Evolutionary conservation across 148 eudicot species (phyloP).

Genomic region (Rhododendron molle): DNA sequence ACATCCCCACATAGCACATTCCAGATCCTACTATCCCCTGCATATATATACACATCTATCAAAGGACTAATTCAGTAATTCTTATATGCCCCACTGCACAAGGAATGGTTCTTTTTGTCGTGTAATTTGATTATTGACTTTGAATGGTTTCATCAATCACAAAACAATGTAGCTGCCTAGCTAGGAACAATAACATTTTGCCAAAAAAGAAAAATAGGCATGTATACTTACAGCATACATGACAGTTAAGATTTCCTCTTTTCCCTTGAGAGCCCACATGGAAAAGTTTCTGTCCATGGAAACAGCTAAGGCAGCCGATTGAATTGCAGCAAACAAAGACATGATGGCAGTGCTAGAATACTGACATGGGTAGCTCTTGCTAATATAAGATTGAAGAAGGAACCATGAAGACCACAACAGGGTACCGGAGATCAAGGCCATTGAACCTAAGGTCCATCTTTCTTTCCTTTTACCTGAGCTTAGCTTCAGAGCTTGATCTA

Average conservation of each 20-base stretch:
- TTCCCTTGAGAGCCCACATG: slow-evolving; percentile 21
- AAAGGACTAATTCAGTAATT: not conserved
- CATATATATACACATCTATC: not conserved
- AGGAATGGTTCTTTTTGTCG: not conserved
- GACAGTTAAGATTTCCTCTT: slow-evolving; percentile 22
- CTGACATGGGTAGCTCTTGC: slow-evolving; percentile 30
- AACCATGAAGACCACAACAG: slow-evolving; percentile 30
- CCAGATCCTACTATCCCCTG: slow-evolving; percentile 47
- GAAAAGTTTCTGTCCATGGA: slow-evolving; percentile 20
- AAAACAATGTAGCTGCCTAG: not conserved
- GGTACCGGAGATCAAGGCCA: slow-evolving; percentile 22
- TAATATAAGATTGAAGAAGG: slow-evolving; percentile 28
- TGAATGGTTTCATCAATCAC: not conserved
- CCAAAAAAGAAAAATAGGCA: too few species aligned
- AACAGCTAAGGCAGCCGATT: slow-evolving; percentile 21
- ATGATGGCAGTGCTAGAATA: slow-evolving; percentile 30
- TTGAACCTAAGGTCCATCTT: slow-evolving; percentile 25
- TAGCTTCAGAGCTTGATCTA: not conserved
- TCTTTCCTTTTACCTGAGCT: not conserved
- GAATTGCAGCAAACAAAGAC: slow-evolving; percentile 25
- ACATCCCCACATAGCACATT: slow-evolving; percentile 29
- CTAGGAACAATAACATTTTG: not conserved
- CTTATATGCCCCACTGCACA: not conserved
- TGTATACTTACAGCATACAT: slow-evolving; percentile 21
- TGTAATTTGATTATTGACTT: not conserved